Evolutionary conservation across 805 yeast genomes (phyloP).

Genomic region (Isabelozyma heimii): DNA sequence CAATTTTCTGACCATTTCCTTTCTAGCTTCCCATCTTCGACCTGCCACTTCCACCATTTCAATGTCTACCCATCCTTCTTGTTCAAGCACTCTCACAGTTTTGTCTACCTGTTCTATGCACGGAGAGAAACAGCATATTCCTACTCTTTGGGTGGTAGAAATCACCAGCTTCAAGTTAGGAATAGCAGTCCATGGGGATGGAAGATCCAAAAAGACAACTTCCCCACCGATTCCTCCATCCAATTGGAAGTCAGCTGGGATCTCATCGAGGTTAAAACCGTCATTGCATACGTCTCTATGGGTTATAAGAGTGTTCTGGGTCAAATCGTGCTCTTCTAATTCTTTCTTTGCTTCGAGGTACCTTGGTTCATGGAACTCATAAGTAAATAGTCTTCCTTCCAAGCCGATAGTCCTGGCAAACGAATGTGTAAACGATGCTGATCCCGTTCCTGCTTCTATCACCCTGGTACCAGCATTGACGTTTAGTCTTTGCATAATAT

Average conservation of each 20-base stretch:
- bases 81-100: slow-evolving; percentile 72
- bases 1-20: slow-evolving; percentile 78
- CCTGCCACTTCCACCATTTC: slow-evolving; percentile 93
- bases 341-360: slow-evolving; percentile 76
- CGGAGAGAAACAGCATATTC: slow-evolving; percentile 94
- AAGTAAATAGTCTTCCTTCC: slow-evolving; percentile 70
- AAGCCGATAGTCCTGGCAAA: slow-evolving; percentile 73
- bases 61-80: slow-evolving; percentile 76
- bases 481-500: slow-evolving; percentile 77
- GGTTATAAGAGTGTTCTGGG: slow-evolving; percentile 59
- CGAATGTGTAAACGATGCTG: slow-evolving; percentile 93
- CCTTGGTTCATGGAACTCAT: slow-evolving; percentile 88
- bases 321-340: slow-evolving; percentile 68
- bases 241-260: slow-evolving; percentile 20
- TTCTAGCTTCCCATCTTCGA: slow-evolving; percentile 83
- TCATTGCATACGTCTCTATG: slow-evolving; percentile 91
- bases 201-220: slow-evolving; percentile 84
- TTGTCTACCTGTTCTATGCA: slow-evolving; percentile 95
- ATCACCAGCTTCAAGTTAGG: slow-evolving; percentile 66
- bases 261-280: slow-evolving; percentile 62
- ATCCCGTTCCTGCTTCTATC: slow-evolving; percentile 97
- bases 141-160: slow-evolving; percentile 49
- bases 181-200: slow-evolving; percentile 96
- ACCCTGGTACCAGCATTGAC: slow-evolving; percentile 74
- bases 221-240: slow-evolving; percentile 52